Base-by-base conservation (phyloP, 2,329 filamentous ascomycete species). In the Dactylellina parvicollis region DNA sequence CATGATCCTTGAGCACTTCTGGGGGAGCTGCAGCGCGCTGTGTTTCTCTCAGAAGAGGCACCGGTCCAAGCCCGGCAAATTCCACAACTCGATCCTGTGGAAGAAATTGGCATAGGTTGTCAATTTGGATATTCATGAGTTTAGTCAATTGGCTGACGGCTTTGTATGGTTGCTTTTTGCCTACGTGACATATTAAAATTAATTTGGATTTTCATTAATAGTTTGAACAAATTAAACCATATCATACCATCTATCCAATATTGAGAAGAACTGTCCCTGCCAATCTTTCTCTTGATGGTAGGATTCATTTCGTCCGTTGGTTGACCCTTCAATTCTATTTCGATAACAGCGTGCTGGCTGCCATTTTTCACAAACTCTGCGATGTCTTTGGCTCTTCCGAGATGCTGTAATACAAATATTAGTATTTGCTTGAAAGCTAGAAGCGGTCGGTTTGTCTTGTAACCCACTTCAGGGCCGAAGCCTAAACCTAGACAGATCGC, bases 21-120 rank as follows among this genome's bases (percentile, higher is more conserved):
- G 89, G 85, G 0, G 91, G 89, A 0, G 93, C 95, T 4, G 92
- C 93, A 32, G 95, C 95, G 78, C 92, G 88, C 75, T 96, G 88
- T 0, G 95, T 99, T 77, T 95, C 91, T 70, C 88, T 85, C 0
- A 99, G 84, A 18, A 97, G 85, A 46, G 96, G 90, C 10, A 96
- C 84, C 0, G 94, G 90, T 7, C 88, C 90, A 76, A 96, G 86
- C 3, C 87, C 90, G 3, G 95, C 92, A 79, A 99, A 99, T 79
- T 97, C 93, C 22, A 92, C 92, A 1, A 99, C 95, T 76, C 93
- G 90, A 79, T 99, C 95, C 80, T 99, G 95, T 0, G 95, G 95
- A 46, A 99, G 83, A 78, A 99, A 99, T 80, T 99, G 95, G 80
- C 95, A 99, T 1, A 99, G 85, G 77, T 99, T 99, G 83, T 99